These are phyloP conservation scores for Corylus avellana DNA, from an alignment of 306 rosid genomes.

Conservation along the genomic window DNA sequence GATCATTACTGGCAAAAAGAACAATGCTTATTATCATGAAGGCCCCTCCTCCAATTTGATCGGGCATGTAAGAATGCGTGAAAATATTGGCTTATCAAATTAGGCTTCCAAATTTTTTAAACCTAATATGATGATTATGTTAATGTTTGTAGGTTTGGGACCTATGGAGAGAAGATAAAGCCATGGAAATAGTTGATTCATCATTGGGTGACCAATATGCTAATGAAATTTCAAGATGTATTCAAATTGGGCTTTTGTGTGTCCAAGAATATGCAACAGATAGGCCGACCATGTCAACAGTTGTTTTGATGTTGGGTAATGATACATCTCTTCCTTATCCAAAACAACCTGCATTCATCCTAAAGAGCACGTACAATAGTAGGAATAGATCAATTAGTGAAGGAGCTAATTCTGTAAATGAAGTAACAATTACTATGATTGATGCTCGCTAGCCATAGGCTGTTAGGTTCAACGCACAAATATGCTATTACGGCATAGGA, in stretches of 20 bases:
- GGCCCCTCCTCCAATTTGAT: conserved; percentile 36
- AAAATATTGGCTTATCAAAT: too few relatives aligned
- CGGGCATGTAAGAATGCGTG: conserved; percentile 35
- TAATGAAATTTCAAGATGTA: conserved; percentile 53
- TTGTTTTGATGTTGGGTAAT: conserved; percentile 57
- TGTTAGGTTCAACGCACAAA: neutral
- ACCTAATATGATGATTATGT: neutral
- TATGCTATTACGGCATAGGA: neutral
- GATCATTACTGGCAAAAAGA: conserved; percentile 38
- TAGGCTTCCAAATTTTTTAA: neutral
- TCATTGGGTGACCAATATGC: conserved; percentile 27
- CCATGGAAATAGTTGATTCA: conserved; percentile 44
- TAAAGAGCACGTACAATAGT: conserved; percentile 24
- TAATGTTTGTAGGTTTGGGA: conserved; percentile 1
- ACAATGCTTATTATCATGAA: conserved; percentile 9
- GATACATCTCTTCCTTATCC: conserved; percentile 62
- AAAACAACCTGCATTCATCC: conserved; percentile 62
- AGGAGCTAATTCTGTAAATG: conserved; percentile 44
- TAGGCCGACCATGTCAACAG: conserved; percentile 63
- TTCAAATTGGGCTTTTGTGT: conserved; percentile 63
- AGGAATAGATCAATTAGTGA: conserved; percentile 31
- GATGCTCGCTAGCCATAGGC: conserved; percentile 24
- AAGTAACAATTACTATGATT: conserved; percentile 24
- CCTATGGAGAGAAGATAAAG: neutral
- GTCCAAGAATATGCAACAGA: conserved; percentile 59